Conservation (phyloP, 1,284 basidiomycete genomes). For the Chiua sp. region DNA sequence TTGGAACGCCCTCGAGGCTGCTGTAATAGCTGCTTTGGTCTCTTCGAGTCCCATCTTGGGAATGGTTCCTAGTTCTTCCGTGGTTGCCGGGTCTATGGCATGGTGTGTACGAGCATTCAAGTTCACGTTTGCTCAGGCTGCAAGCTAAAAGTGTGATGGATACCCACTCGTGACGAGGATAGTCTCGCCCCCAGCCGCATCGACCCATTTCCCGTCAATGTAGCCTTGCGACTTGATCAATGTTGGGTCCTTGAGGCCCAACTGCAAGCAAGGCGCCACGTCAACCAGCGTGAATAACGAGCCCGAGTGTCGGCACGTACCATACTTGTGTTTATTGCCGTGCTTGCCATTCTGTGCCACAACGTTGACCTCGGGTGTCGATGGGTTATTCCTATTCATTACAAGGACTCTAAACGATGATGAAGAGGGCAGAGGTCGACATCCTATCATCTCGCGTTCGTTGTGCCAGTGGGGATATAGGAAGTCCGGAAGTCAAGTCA, state of each 20-base stretch:
- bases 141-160: not conserved
- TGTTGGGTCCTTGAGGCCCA: constrained; percentile 77
- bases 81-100: constrained; percentile 82
- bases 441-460: constrained; percentile 13
- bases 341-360: constrained; percentile 41
- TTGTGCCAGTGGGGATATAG: not conserved
- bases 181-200: constrained; percentile 72
- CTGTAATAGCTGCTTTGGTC: constrained; percentile 80
- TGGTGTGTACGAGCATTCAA: constrained; percentile 5
- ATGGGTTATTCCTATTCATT: constrained; percentile 1
- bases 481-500: not conserved
- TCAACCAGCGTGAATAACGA: not conserved
- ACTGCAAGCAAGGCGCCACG: constrained; percentile 43
- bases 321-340: constrained; percentile 20
- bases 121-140: not conserved
- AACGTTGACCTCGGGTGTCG: constrained; percentile 8
- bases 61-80: constrained; percentile 77
- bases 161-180: constrained; percentile 79
- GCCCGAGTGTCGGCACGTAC: constrained; percentile 21
- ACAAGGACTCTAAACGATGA: constrained; percentile 25
- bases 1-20: constrained; percentile 78
- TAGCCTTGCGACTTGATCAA: constrained; percentile 79
- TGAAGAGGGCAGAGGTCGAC: constrained; percentile 17
- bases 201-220: constrained; percentile 85
- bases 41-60: constrained; percentile 89